phyloP scores from a whole-genome alignment of 2,329 filamentous ascomycete genomes.

The Fusarium nodosum region DNA sequence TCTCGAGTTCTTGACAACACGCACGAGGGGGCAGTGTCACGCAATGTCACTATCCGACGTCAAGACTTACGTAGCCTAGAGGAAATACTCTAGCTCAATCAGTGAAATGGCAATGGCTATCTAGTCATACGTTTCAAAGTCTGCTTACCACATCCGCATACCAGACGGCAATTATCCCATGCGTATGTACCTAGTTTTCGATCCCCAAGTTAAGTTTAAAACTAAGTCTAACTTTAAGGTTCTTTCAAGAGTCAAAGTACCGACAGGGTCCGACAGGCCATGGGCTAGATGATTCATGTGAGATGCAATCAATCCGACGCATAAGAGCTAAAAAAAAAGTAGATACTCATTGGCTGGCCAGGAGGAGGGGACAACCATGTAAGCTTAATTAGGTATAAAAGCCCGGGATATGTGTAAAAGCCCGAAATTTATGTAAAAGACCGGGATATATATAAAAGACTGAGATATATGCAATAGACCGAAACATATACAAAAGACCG shows the following conservation, averaged over 20 bases:
- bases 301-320: too few species aligned
- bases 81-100: not conserved
- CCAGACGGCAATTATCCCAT: not conserved
- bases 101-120: not conserved
- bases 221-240: not conserved
- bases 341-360: not conserved
- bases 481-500: too few species aligned
- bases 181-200: too few species aligned
- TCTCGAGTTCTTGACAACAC: not conserved
- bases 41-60: not conserved
- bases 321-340: not conserved
- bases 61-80: slow-evolving; percentile 1
- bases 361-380: too few species aligned
- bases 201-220: not conserved
- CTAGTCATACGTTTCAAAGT: not conserved
- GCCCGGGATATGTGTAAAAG: too few species aligned
- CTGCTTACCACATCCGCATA: rapidly evolving
- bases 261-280: rapidly evolving
- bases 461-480: too few species aligned
- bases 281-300: too few species aligned
- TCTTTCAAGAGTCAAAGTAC: rapidly evolving
- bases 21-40: rapidly evolving
- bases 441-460: too few species aligned
- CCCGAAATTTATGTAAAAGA: too few species aligned
- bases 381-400: too few species aligned